These are phyloP conservation scores for Diphasiastrum complanatum DNA, from an alignment of 83 land plant genomes.

Conservation along the genomic window DNA sequence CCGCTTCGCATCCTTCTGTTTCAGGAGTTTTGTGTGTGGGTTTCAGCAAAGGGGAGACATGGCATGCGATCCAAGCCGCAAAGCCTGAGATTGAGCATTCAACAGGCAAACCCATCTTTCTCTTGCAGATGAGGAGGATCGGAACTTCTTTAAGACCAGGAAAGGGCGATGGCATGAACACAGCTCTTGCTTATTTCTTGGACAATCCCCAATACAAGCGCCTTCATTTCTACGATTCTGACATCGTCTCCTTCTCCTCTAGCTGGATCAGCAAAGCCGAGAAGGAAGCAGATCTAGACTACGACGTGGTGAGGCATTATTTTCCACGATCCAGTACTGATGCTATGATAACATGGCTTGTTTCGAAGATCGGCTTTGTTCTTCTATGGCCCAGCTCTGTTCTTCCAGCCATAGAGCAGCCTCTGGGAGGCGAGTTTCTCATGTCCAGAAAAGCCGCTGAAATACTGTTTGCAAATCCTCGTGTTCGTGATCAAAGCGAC, in stretches of 20 bases:
- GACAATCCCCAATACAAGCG: slow-evolving; percentile 18
- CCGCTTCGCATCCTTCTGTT: slow-evolving; percentile 21
- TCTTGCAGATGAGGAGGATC: slow-evolving; percentile 18
- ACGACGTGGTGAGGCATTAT: slow-evolving; percentile 28
- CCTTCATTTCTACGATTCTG: slow-evolving; percentile 26
- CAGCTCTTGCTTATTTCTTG: slow-evolving; percentile 20
- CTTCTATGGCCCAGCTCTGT: slow-evolving; percentile 25
- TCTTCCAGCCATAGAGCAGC: slow-evolving; percentile 24
- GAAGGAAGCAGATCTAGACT: slow-evolving; percentile 21
- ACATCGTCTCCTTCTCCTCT: slow-evolving; percentile 24
- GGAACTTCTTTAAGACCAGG: slow-evolving; percentile 17
- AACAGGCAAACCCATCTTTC: slow-evolving; percentile 1
- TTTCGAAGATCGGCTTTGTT: slow-evolving; percentile 19
- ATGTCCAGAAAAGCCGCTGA: slow-evolving; percentile 17
- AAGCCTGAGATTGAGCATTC: slow-evolving; percentile 11
- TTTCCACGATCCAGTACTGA: slow-evolving; percentile 26
- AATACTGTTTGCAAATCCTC: slow-evolving; percentile 11
- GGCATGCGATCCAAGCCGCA: slow-evolving; percentile 21
- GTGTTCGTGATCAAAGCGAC: slow-evolving; percentile 24
- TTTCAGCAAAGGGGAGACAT: slow-evolving; percentile 26
- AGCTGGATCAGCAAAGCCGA: slow-evolving; percentile 30
- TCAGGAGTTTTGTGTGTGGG: slow-evolving; percentile 23
- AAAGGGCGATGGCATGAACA: slow-evolving; percentile 31
- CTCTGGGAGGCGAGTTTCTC: slow-evolving; percentile 25
- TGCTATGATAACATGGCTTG: slow-evolving; percentile 31